Evolutionary conservation across 441 rosid genomes (phyloP), one percentile per base, ranked within the genome.

Genomic region (Erysimum cheiri): DNA sequence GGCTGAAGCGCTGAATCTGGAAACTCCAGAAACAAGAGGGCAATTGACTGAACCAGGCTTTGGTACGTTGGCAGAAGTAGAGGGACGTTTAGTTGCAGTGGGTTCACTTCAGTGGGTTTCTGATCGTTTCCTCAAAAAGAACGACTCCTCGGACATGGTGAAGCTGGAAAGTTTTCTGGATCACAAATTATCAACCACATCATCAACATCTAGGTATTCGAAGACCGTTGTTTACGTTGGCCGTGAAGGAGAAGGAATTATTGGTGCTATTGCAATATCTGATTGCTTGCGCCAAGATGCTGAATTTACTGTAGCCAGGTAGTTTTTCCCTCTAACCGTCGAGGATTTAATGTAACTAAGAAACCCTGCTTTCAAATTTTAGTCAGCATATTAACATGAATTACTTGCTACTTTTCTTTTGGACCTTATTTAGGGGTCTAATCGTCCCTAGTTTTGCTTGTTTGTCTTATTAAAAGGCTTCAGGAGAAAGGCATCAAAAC

Each of bases 51-150:
- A 92, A 84, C 97, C 97, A 29, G 98, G 99, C 54, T 94, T 86
- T 75, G 96, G 99, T 77, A 87, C 97, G 69, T 80, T 92, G 66
- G 99, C 97, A 13, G 98, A 88, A 82, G 89, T 94, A 73, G 90
- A 90, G 68, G 97, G 93, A 72, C 77, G 67, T 78, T 71, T 92
- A 71, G 96, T 92, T 75, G 97, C 98, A 4, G 93, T 94, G 69
- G 99, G 99, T 77, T 67, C 83, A 57, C 77, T 86, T 60, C 84
- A 92, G 24, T 94, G 99, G 99, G 98, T 94, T 66, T 73, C 85
- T 65, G 73, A 84, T 79, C 83, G 85, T 63, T 92, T 88, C 83
- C 85, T 80, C 74, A 80, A 58, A 74, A 87, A 46, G 77, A 69
- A 84, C 15, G 75, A 73, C 56, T 44, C 77, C 32, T 71, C 88